Evolutionary conservation across 2,329 filamentous ascomycete genomes (phyloP).

Genomic region (Zasmidium citrigriseum): DNA sequence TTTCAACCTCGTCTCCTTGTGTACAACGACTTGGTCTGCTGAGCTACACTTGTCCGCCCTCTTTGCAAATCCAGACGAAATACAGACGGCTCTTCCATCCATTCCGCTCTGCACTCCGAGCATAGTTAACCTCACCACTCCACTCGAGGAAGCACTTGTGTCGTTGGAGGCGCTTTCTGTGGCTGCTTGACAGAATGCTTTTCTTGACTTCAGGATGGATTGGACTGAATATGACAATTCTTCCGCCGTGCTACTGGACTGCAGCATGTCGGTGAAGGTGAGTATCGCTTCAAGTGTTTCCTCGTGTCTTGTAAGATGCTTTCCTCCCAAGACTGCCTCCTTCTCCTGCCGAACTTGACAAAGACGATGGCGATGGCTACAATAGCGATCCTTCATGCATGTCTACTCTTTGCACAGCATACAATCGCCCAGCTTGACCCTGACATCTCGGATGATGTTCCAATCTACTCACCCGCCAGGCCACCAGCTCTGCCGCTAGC

Average conservation of each 20-base stretch:
- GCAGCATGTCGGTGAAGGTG: background rate
- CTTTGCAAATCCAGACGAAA: no score
- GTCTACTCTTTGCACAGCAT: background rate
- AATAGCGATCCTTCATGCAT: background rate
- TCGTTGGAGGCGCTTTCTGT: background rate
- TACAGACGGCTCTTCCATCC: no score
- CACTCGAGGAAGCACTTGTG: background rate
- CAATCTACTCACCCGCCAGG: constrained; percentile 59
- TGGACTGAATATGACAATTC: background rate
- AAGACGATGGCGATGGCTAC: background rate
- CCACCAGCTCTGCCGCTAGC: constrained; percentile 71
- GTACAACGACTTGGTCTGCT: background rate
- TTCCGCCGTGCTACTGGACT: background rate
- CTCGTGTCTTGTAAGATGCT: background rate
- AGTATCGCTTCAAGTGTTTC: background rate
- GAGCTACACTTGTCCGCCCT: background rate
- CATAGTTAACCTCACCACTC: no score
- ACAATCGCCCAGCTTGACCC: background rate
- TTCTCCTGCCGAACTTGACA: background rate
- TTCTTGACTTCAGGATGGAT: background rate
- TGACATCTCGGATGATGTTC: background rate
- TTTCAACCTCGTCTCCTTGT: background rate
- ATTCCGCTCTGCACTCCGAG: no score
- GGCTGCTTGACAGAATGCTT: background rate
- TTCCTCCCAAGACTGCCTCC: background rate